phyloP scores from a whole-genome alignment of 2,329 filamentous ascomycete genomes.

The Aspergillus thermomutatus region DNA sequence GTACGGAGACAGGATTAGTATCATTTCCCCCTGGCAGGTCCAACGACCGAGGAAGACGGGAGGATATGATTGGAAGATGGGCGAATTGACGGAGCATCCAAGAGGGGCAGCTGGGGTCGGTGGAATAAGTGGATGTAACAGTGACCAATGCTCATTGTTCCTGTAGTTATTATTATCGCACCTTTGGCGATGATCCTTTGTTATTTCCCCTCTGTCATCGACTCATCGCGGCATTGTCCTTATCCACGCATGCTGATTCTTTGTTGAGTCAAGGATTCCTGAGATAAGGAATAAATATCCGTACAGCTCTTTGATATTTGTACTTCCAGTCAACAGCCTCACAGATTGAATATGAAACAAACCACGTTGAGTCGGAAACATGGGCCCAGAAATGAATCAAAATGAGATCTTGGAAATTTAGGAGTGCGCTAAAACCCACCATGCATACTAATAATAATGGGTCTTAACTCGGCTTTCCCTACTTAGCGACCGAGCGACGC shows the following conservation, averaged over 20 bases:
- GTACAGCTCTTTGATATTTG: background rate
- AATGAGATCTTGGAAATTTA: background rate
- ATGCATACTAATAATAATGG: background rate
- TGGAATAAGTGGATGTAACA: background rate
- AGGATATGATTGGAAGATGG: background rate
- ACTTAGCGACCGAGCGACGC: background rate
- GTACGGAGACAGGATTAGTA: background rate
- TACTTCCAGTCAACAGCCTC: background rate
- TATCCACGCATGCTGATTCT: background rate
- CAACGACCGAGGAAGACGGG: background rate
- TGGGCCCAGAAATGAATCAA: background rate
- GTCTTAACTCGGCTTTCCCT: too few species aligned
- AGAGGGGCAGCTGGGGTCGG: background rate
- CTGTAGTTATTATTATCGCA: background rate
- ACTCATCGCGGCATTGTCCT: background rate
- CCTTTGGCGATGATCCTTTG: background rate
- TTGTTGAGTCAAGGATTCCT: background rate
- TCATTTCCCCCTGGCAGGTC: background rate
- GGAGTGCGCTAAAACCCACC: background rate
- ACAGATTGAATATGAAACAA: background rate
- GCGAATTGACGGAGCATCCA: background rate
- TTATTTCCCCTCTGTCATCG: background rate
- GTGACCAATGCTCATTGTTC: background rate
- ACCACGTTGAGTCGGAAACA: background rate
- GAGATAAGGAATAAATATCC: background rate